Conservation (phyloP, 2,329 filamentous ascomycete species). For the Torrubiellomyces zombiae region DNA sequence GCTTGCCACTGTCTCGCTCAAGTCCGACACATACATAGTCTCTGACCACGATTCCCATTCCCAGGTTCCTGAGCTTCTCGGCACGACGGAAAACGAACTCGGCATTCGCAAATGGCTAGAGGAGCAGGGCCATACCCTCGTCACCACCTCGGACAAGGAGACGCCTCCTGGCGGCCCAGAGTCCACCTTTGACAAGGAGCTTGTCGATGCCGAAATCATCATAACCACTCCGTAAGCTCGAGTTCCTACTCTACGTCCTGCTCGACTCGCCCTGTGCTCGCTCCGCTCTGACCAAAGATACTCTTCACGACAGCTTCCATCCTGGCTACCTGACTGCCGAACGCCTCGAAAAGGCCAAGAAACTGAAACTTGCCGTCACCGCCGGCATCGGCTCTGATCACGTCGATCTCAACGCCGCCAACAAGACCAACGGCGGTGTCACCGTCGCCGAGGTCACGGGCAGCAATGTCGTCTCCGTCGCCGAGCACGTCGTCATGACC, state of each 20-base stretch:
- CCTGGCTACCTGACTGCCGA: slow-evolving; percentile 94
- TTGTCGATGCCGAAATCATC: slow-evolving; percentile 94
- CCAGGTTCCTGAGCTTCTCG: slow-evolving; percentile 64
- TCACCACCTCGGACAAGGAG: slow-evolving; percentile 97
- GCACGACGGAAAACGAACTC: slow-evolving; percentile 96
- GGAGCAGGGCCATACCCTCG: slow-evolving; percentile 85
- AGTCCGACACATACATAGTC: slow-evolving; percentile 1
- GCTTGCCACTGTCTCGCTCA: neutral
- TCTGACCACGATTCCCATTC: too few relatives aligned
- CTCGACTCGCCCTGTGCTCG: too few relatives aligned
- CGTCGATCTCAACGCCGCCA: slow-evolving; percentile 90
- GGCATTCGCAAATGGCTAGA: slow-evolving; percentile 96
- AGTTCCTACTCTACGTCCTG: too few relatives aligned
- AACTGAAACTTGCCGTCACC: slow-evolving; percentile 92
- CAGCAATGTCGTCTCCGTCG: slow-evolving; percentile 95
- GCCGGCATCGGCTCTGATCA: slow-evolving; percentile 98
- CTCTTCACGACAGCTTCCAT: slow-evolving; percentile 55
- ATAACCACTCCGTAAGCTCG: slow-evolving; percentile 90
- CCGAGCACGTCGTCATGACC: slow-evolving; percentile 98
- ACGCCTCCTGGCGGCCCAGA: too few relatives aligned
- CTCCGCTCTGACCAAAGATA: too few relatives aligned
- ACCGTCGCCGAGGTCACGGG: slow-evolving; percentile 97
- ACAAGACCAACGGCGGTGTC: slow-evolving; percentile 94
- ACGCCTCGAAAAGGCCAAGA: slow-evolving; percentile 95
- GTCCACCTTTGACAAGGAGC: slow-evolving; percentile 87